These are phyloP conservation scores for Zalaria obscura DNA, from an alignment of 2,329 filamentous ascomycete species.

Conservation along the genomic window DNA sequence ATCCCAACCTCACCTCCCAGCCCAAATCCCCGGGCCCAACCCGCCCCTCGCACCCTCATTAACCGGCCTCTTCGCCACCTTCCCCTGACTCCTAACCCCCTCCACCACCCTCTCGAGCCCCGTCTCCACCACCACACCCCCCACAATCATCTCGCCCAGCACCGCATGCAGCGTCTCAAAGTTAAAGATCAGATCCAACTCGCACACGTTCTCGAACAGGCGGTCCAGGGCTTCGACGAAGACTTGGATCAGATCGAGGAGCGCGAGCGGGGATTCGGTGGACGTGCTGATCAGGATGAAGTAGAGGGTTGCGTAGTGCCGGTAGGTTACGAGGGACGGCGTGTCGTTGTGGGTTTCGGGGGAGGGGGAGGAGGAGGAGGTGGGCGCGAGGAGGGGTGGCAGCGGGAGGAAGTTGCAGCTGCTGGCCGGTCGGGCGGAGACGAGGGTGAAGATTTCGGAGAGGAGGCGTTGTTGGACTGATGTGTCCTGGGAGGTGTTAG, in stretches of 20 bases:
- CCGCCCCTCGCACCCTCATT: conserved; percentile 48
- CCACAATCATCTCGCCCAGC: conserved; percentile 86
- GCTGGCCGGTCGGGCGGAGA: conserved; percentile 78
- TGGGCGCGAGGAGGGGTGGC: conserved; percentile 15
- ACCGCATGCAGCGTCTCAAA: conserved; percentile 93
- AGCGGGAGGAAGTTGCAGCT: conserved; percentile 92
- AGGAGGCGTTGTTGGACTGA: conserved; percentile 94
- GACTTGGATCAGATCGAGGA: conserved; percentile 95
- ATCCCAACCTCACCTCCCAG: conserved; percentile 14
- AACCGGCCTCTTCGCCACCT: conserved; percentile 64
- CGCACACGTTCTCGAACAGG: conserved; percentile 96
- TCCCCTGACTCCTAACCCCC: conserved; percentile 62
- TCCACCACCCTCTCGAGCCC: conserved; percentile 77
- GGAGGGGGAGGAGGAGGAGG: conserved; percentile 6
- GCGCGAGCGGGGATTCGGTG: conserved; percentile 85
- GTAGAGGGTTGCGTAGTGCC: conserved; percentile 94
- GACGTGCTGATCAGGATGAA: conserved; percentile 97
- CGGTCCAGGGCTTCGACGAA: conserved; percentile 93
- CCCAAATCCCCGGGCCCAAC: conserved; percentile 19
- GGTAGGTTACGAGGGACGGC: conserved; percentile 91
- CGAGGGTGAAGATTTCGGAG: conserved; percentile 91
- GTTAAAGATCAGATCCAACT: conserved; percentile 96
- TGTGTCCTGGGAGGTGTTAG: conserved; percentile 54
- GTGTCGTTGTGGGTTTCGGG: conserved; percentile 67
- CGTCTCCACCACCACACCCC: conserved; percentile 88